Percentiles rank a stretch among this genome's conserved stretches.
phyloP scores from a whole-genome alignment of 108 stramenopile species.

The Stephanodiscus triporus region DNA sequence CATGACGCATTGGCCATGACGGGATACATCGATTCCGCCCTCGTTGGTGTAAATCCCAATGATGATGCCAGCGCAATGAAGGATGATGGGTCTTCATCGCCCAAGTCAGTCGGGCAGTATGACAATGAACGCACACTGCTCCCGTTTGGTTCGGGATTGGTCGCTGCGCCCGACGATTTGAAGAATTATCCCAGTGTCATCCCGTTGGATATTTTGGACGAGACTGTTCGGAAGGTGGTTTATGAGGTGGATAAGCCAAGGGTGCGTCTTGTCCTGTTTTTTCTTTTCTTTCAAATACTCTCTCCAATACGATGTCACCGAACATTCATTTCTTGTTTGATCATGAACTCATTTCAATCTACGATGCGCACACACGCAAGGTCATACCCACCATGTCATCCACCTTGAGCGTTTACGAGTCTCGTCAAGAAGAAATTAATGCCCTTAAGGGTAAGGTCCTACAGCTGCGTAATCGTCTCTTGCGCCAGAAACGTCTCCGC shows the following conservation, averaged over 20 bases:
- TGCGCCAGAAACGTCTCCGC: slow-evolving; percentile 74
- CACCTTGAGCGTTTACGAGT: slow-evolving; percentile 62
- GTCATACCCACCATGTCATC: slow-evolving; percentile 61
- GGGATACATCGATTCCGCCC: slow-evolving; percentile 23
- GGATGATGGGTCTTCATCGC: slow-evolving; percentile 4
- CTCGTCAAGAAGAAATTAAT: slow-evolving; percentile 57
- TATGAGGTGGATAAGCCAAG: slow-evolving; percentile 52
- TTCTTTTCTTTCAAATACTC: background rate
- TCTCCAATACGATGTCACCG: background rate
- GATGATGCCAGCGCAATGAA: slow-evolving; percentile 2
- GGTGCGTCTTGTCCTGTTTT: slow-evolving; percentile 35
- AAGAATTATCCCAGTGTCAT: slow-evolving; percentile 53
- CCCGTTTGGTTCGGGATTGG: slow-evolving; percentile 67
- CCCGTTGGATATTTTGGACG: slow-evolving; percentile 57
- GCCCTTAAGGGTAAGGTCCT: slow-evolving; percentile 56
- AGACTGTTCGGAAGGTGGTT: slow-evolving; percentile 53
- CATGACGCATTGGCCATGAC: slow-evolving; percentile 66
- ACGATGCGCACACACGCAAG: slow-evolving; percentile 1
- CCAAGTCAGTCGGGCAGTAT: slow-evolving; percentile 24
- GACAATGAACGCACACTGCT: slow-evolving; percentile 34
- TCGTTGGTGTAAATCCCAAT: slow-evolving; percentile 8
- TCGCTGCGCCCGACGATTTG: slow-evolving; percentile 64
- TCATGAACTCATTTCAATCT: background rate
- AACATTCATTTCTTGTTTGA: background rate
- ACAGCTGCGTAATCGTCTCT: slow-evolving; percentile 69